These are phyloP conservation scores for Fraxinus floribunda DNA, from an alignment of 305 asterid genomes.

Conservation along the genomic window DNA sequence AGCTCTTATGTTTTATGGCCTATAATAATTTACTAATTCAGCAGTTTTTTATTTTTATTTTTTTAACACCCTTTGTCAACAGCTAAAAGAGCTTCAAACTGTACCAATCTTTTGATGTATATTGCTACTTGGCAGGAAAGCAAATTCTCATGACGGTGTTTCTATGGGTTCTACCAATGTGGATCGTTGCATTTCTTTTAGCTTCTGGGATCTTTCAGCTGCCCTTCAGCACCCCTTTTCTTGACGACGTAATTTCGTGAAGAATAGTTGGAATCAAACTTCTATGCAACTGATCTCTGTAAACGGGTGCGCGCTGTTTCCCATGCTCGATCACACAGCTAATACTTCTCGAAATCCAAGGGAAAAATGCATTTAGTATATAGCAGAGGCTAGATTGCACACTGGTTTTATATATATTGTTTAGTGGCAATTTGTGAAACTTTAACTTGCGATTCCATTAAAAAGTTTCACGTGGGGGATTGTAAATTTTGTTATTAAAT, in stretches of 20 bases:
- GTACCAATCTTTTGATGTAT: background rate
- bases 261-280: background rate
- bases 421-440: background rate
- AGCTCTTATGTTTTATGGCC: background rate
- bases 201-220: constrained; percentile 56
- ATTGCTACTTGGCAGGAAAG: constrained; percentile 49
- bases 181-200: constrained; percentile 58
- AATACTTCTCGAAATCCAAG: background rate
- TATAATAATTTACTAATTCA: background rate
- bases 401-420: background rate
- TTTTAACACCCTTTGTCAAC: background rate
- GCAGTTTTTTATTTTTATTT: background rate
- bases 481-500: no score
- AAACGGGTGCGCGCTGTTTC: background rate
- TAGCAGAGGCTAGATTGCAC: background rate
- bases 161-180: constrained; percentile 58
- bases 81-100: background rate
- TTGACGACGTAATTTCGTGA: constrained; percentile 59
- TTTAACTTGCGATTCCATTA: background rate
- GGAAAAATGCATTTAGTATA: background rate
- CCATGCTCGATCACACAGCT: background rate
- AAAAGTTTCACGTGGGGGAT: no score
- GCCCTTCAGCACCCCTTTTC: constrained; percentile 47
- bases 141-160: constrained; percentile 47
- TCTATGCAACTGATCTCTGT: background rate